Conservation (phyloP, 2,329 filamentous ascomycete species). For the Penicillium palitans region DNA sequence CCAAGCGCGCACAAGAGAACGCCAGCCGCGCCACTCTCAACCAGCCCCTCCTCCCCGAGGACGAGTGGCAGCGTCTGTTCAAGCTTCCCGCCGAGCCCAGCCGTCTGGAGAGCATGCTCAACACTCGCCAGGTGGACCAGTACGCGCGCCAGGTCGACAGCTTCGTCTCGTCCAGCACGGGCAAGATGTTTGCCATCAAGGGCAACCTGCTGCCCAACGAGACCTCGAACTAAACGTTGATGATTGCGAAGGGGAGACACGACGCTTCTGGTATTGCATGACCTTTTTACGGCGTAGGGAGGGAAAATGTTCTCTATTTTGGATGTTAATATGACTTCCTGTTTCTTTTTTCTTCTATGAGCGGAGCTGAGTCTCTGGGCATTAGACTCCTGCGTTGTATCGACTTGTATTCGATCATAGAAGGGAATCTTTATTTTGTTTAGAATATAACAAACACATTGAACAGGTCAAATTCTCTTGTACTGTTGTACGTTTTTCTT, state of each 20-base stretch:
- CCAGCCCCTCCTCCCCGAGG: conserved; percentile 84
- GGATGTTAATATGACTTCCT: conserved; percentile 43
- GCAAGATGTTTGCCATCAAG: conserved; percentile 98
- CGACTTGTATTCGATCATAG: conserved; percentile 26
- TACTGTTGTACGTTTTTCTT: background rate
- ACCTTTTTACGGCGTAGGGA: conserved; percentile 46
- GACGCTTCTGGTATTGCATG: conserved; percentile 42
- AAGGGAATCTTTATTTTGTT: conserved; percentile 18
- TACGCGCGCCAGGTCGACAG: conserved; percentile 97
- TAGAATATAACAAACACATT: conserved; percentile 12
- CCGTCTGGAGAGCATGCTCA: conserved; percentile 88
- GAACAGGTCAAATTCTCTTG: conserved; percentile 5
- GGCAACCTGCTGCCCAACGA: conserved; percentile 64
- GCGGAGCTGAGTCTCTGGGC: conserved; percentile 25
- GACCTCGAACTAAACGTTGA: conserved; percentile 36
- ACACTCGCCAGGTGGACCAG: conserved; percentile 94
- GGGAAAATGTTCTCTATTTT: conserved; percentile 43
- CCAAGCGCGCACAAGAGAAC: conserved; percentile 96
- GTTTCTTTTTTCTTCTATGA: conserved; percentile 36
- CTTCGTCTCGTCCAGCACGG: conserved; percentile 85
- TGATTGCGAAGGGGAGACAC: conserved; percentile 28
- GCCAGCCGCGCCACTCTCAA: conserved; percentile 79
- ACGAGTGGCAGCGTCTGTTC: conserved; percentile 97
- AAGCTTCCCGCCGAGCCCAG: conserved; percentile 96
- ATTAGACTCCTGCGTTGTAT: conserved; percentile 16